A percentile compares a stretch with the other conserved stretches of the same genome.
Conservation (phyloP, 257 asterid genomes). For the Linderniella brevidens region DNA sequence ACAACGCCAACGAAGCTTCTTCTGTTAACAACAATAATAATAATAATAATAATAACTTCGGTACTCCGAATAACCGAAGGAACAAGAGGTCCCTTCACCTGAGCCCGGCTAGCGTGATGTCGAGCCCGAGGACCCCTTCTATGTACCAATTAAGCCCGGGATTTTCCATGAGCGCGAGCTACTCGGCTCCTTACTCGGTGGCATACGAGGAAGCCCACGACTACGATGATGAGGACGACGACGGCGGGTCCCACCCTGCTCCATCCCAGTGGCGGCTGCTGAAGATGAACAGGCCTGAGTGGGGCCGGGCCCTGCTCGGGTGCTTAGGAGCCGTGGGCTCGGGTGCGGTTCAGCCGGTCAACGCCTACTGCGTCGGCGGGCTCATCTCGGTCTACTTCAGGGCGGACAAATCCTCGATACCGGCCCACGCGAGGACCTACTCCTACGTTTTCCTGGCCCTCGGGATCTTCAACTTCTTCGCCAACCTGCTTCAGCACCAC, state of each 20-base stretch:
- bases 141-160: conserved; percentile 56
- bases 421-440: conserved; percentile 33
- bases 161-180: conserved; percentile 32
- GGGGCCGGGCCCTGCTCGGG: conserved; percentile 62
- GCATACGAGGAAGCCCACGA: conserved; percentile 42
- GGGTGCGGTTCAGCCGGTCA: conserved; percentile 72
- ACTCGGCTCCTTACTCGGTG: conserved; percentile 45
- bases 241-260: conserved; percentile 5
- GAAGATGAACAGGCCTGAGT: conserved; percentile 82
- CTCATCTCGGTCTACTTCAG: conserved; percentile 53
- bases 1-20: too few relatives aligned
- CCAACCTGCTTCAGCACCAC: conserved; percentile 59
- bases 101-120: conserved; percentile 44
- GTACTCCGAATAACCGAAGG: too few relatives aligned
- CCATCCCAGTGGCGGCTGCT: conserved; percentile 61
- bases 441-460: conserved; percentile 46
- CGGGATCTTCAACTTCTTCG: conserved; percentile 47
- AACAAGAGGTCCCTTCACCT: conserved; percentile 19
- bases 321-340: conserved; percentile 40
- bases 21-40: neutral
- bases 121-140: conserved; percentile 59
- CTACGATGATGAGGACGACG: conserved; percentile 33
- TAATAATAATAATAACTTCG: too few relatives aligned
- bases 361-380: conserved; percentile 66
- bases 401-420: conserved; percentile 36